These are phyloP conservation scores for Actinomucor elegans DNA, from an alignment of 371 early-diverging fungal genomes.

Conservation along the genomic window DNA sequence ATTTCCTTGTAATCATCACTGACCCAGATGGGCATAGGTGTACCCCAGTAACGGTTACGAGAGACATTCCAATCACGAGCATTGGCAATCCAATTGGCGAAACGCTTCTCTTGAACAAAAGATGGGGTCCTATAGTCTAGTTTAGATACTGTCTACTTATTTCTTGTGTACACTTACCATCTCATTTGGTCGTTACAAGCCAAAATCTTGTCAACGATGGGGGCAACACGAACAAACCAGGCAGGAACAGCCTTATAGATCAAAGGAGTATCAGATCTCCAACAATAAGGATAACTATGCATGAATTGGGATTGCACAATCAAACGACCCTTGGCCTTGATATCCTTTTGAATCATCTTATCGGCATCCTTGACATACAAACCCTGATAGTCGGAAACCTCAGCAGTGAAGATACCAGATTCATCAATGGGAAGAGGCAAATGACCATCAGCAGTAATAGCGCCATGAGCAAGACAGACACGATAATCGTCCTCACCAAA, in stretches of 20 bases:
- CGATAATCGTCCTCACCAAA: conserved; percentile 99
- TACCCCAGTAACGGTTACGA: conserved; percentile 99
- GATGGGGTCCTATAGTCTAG: conserved; percentile 89
- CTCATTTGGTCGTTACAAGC: conserved; percentile 86
- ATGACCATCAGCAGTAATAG: conserved; percentile 86
- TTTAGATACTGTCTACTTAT: too few species aligned
- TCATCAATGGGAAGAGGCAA: conserved; percentile 97
- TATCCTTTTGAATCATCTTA: conserved; percentile 91
- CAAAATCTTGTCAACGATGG: conserved; percentile 85
- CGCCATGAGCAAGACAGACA: conserved; percentile 83
- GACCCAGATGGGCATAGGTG: conserved; percentile 99
- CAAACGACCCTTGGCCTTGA: conserved; percentile 85
- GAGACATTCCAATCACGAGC: conserved; percentile 99
- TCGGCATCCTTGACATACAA: conserved; percentile 98
- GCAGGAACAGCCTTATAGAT: conserved; percentile 98
- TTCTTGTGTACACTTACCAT: conserved; percentile 12
- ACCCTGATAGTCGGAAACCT: conserved; percentile 86
- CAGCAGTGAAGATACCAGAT: conserved; percentile 85
- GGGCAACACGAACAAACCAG: conserved; percentile 98
- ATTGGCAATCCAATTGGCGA: conserved; percentile 98
- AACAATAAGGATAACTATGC: conserved; percentile 97
- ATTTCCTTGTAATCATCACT: conserved; percentile 93
- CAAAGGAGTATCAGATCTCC: conserved; percentile 99
- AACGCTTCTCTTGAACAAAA: conserved; percentile 97
- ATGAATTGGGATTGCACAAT: conserved; percentile 87